Percentiles rank a stretch among this genome's conserved stretches.
phyloP scores from a whole-genome alignment of 2,329 filamentous ascomycete genomes.

The Penicillium brasilianum region DNA sequence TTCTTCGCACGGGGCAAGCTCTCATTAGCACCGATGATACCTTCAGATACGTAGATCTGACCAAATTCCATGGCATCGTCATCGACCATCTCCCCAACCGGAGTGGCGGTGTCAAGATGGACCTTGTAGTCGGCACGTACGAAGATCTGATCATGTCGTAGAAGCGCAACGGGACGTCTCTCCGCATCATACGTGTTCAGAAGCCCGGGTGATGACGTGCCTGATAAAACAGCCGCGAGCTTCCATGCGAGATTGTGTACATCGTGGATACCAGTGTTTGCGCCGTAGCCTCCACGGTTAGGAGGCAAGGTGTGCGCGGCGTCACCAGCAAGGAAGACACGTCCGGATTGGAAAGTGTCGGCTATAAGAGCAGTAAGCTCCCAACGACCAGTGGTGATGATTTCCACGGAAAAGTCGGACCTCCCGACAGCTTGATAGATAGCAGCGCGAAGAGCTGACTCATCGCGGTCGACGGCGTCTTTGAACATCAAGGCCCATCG shows the following conservation, averaged over 20 bases:
- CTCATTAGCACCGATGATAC: conserved; percentile 18
- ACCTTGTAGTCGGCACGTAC: conserved; percentile 31
- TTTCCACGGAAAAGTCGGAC: conserved; percentile 35
- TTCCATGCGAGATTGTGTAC: conserved; percentile 54
- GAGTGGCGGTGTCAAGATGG: conserved; percentile 15
- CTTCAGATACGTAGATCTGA: conserved; percentile 32
- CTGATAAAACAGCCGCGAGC: conserved; percentile 41
- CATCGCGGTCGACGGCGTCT: conserved; percentile 30
- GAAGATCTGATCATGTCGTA: conserved; percentile 35
- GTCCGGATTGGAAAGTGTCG: conserved; percentile 32
- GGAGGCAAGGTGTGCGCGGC: conserved; percentile 40
- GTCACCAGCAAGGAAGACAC: conserved; percentile 43
- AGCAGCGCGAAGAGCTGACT: conserved; percentile 25
- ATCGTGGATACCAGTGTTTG: conserved; percentile 46
- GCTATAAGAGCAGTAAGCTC: conserved; percentile 38
- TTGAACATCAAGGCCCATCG: conserved; percentile 35
- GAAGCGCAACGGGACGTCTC: conserved; percentile 40
- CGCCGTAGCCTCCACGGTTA: conserved; percentile 38
- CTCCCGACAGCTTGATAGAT: conserved; percentile 39
- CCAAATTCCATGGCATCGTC: conserved; percentile 38
- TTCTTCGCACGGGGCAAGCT: conserved; percentile 22
- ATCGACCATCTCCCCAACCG: conserved; percentile 21
- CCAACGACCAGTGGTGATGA: conserved; percentile 44
- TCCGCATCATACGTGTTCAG: conserved; percentile 49
- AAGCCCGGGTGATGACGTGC: conserved; percentile 28